A percentile compares a stretch with the other conserved stretches of the same genome.
Conservation (phyloP, 331 rosid genomes). For the Pyrus hybrid region DNA sequence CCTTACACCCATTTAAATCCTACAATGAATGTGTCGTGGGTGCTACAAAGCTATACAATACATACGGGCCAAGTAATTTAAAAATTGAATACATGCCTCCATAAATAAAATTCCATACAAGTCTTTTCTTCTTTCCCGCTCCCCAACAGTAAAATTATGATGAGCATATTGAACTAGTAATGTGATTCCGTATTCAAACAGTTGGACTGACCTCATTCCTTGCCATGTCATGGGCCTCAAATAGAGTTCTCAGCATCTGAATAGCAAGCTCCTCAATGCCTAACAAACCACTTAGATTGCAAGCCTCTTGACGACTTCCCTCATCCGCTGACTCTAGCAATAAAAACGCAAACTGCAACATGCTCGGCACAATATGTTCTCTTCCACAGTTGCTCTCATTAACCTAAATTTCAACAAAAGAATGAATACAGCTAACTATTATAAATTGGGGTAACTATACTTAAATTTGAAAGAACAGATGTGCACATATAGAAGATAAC, state of each 20-base stretch:
- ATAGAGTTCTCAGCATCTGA: conserved; percentile 29
- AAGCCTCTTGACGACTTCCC: conserved; percentile 12
- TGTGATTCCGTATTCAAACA: neutral
- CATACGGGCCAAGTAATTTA: neutral
- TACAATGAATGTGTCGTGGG: neutral
- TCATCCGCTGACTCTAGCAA: conserved; percentile 33
- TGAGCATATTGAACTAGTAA: neutral
- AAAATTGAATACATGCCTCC: neutral
- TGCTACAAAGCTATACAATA: neutral
- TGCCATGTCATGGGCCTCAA: conserved; percentile 33
- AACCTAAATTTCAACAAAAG: conserved; percentile 8
- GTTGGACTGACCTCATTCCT: conserved; percentile 29
- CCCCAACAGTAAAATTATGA: neutral
- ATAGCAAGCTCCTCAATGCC: conserved; percentile 35
- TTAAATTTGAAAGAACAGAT: neutral
- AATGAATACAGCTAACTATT: neutral
- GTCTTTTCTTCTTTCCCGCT: neutral
- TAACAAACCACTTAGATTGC: conserved; percentile 16
- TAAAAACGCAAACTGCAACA: conserved; percentile 26
- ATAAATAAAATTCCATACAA: neutral
- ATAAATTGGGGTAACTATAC: neutral
- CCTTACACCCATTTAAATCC: neutral
- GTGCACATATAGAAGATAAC: neutral
- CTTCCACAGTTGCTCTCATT: conserved; percentile 30
- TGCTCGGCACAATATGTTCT: conserved; percentile 36